Evolutionary conservation across 1,284 basidiomycete genomes (phyloP).

Genomic region (Grifola frondosa): DNA sequence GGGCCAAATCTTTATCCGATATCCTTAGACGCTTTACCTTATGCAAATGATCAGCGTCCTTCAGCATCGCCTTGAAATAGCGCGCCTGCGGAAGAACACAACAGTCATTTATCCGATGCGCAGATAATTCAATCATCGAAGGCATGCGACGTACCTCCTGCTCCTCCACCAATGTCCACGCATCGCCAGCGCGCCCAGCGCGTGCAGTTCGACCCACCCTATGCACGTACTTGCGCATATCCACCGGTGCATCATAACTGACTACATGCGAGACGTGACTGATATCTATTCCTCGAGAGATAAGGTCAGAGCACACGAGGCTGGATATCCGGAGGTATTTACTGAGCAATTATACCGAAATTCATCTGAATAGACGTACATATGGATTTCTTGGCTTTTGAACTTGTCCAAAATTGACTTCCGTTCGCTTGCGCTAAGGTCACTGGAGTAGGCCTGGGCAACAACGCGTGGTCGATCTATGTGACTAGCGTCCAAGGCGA

Average conservation of each 20-base stretch:
- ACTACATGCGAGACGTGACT: conserved; percentile 90
- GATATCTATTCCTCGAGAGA: conserved; percentile 96
- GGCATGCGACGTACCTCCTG: conserved; percentile 74
- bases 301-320: conserved; percentile 92
- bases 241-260: conserved; percentile 93
- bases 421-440: conserved; percentile 74
- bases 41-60: conserved; percentile 70
- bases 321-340: conserved; percentile 39
- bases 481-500: conserved; percentile 18
- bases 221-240: conserved; percentile 97
- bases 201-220: conserved; percentile 94
- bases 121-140: no score
- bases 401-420: conserved; percentile 81
- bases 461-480: conserved; percentile 36
- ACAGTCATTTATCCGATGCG: no score
- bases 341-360: neutral
- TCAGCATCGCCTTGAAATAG: conserved; percentile 87
- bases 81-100: conserved; percentile 57
- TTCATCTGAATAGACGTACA: conserved; percentile 50
- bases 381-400: conserved; percentile 76
- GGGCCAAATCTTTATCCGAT: conserved; percentile 58
- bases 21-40: conserved; percentile 76
- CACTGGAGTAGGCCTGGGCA: conserved; percentile 83
- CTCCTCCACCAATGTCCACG: conserved; percentile 95
- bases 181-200: conserved; percentile 82